Evolutionary conservation across 2,329 filamentous ascomycete genomes (phyloP), one percentile per base, ranked within the genome.

Genomic region (Arthroderma sp.): DNA sequence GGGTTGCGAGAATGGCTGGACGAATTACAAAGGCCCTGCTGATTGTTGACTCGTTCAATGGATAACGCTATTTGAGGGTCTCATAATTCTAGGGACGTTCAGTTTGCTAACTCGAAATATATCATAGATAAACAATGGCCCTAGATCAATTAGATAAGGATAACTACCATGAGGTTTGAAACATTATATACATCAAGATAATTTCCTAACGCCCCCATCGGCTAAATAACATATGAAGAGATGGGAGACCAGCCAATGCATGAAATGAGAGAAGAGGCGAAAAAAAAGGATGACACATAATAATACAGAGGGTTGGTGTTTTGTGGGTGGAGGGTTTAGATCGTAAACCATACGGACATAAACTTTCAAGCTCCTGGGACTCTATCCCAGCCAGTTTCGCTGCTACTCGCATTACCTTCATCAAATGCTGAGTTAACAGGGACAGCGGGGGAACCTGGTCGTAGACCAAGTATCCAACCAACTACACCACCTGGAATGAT

Each of bases 401-500:
- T 71, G 58, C 66, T 66, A 41, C 64, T 66, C 13, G 55, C 56
- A 25, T 55, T 60, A 31, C 63, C 65, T 57, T 66, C 66, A 23
- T 66, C 66, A 25, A 55, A 60, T 39, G 28, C n/a, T 17, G 61
- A 47, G 47, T 62, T 58, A 54, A 37, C 5, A 53, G 58, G n/a
- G 17, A 56, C 56, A 13, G 56, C 56, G 1, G 54, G 28, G 58
- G 63, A 61, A 44, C 66, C 65, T 56, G 64, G 64, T 60, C 84
- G 77, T 58, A 91, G 81, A 9, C 90, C 90, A 81, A 97, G 86
- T 87, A 97, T 95, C 87, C 88, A 93, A 1, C 84, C 84, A n/a
- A 97, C 86, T 15, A 96, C 69, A 2, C 83, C 79, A 19, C 81
- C 78, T 1, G 93, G 91, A 23, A 87, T 79, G 81, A 86, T 91